Conservation (phyloP, 176 grass and related monocot species). For the Aegilops umbellulata region DNA sequence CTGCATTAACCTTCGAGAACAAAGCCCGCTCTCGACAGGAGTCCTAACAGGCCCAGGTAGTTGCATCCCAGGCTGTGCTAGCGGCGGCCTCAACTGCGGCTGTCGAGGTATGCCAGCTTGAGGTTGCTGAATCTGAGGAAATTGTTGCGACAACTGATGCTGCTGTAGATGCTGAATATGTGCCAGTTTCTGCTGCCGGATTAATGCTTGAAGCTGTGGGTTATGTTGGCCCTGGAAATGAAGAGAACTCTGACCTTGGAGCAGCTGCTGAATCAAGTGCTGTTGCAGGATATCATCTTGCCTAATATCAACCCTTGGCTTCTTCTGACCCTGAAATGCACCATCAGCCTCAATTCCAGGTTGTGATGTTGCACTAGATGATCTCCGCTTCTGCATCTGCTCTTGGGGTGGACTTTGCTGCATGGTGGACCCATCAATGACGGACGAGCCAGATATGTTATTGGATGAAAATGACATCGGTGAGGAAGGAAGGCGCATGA, state of each 20-base stretch:
- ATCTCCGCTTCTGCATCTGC: constrained; percentile 64
- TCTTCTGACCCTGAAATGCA: constrained; percentile 70
- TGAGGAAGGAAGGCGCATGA: constrained; percentile 87
- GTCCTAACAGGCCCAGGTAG: constrained; percentile 48
- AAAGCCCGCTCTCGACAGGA: constrained; percentile 65
- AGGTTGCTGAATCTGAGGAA: constrained; percentile 64
- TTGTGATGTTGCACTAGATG: constrained; percentile 86
- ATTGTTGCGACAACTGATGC: constrained; percentile 64
- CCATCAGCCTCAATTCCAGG: constrained; percentile 32
- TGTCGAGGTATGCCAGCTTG: constrained; percentile 53
- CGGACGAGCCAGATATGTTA: constrained; percentile 90
- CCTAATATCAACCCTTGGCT: constrained; percentile 65
- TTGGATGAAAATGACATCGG: constrained; percentile 99
- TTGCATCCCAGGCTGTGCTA: constrained; percentile 62
- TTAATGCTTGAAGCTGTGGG: constrained; percentile 70
- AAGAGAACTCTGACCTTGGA: constrained; percentile 56
- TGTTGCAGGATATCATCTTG: constrained; percentile 72
- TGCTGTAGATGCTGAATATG: constrained; percentile 73
- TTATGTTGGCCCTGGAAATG: constrained; percentile 65
- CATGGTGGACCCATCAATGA: constrained; percentile 86
- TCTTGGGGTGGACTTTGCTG: constrained; percentile 80
- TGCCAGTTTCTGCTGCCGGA: constrained; percentile 78
- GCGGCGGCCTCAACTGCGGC: constrained; percentile 61
- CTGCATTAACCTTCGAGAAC: constrained; percentile 88
- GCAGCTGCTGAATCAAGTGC: constrained; percentile 67